Evolutionary conservation across 768 basidiomycete species (phyloP), one percentile per base, ranked within the genome.

Genomic region (Vararia minispora): DNA sequence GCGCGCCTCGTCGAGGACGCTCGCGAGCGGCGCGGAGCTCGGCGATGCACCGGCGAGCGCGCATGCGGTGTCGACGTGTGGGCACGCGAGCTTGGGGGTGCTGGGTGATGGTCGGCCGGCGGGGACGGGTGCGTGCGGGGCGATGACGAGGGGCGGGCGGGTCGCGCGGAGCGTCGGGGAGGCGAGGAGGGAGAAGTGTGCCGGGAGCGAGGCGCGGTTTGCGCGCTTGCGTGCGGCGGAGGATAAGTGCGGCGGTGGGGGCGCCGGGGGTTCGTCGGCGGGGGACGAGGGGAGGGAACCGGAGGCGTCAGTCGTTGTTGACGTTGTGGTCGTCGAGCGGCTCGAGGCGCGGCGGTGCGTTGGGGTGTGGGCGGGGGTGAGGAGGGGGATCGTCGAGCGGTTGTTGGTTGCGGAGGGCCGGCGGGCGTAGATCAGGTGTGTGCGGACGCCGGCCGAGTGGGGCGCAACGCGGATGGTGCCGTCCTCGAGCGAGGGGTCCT

Each of bases 111-210:
- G 45, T 6, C 42, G 38, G 7, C 26, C 13, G n/a, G 35, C 37
- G 33, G 42, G 29, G n/a, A 38, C 37, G 33, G 42, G 29, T 35
- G 43, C 44, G 5, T 39, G 42, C 43, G 37, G 42, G 35, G 45
- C 42, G 39, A 42, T 39, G 30, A 44, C 35, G 6, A 42, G 14
- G n/a, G 33, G 17, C n/a, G 41, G 37, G 22, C 40, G 33, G 24
- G 33, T 45, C 33, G 31, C 35, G 33, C 30, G 41, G 31, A 42
- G 45, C n/a, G 43, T 37, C 12, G 43, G 35, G 2, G 44, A 37
- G 16, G 45, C 38, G 29, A 52, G 51, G 22, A 48, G 46, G 25
- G 51, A 52, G 34, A 52, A 52, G 36, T 52, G 45, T 3, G 50
- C 47, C n/a, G 51, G 51, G 22, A 52, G 50, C 23, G 47, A 49